A percentile compares a stretch with the other conserved stretches of the same genome.
These are phyloP conservation scores for Paramecium octaurelia DNA, from an alignment of 73 alveolate species.

Conservation along the genomic window DNA sequence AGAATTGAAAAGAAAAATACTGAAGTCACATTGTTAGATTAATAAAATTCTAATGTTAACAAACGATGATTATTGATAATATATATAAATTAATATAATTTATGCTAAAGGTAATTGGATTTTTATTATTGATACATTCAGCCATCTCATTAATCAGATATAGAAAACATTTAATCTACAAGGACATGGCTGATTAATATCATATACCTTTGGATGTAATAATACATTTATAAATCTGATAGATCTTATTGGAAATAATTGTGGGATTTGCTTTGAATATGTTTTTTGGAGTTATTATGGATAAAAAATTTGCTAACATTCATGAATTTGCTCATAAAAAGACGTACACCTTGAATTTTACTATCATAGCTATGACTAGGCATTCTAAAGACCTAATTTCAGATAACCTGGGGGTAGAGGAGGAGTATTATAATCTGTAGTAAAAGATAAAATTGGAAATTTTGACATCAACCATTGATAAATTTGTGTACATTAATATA, in stretches of 20 bases:
- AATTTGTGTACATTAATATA: background rate
- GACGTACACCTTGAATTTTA: background rate
- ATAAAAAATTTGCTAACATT: background rate
- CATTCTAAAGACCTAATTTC: conserved; percentile 1
- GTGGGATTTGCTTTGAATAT: conserved; percentile 8
- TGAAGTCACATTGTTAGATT: background rate
- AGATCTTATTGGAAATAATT: conserved; percentile 17
- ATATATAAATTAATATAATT: background rate
- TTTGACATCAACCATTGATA: background rate
- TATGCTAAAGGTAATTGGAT: conserved; percentile 10
- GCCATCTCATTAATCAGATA: conserved; percentile 18
- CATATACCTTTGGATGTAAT: conserved; percentile 26
- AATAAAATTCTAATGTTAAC: background rate
- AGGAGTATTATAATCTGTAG: background rate
- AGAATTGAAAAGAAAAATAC: background rate
- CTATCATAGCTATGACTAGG: background rate
- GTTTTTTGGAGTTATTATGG: background rate
- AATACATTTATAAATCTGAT: background rate
- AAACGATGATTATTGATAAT: background rate
- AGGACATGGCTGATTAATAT: background rate
- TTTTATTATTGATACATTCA: background rate
- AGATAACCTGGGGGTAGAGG: conserved; percentile 24
- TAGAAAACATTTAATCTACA: conserved; percentile 26
- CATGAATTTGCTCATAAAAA: background rate
- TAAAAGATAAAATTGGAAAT: conserved; percentile 3